Percentiles rank a stretch among this genome's conserved stretches.
Evolutionary conservation across 2,329 filamentous ascomycete species (phyloP).

Genomic region (Leptoxyphium fumago): DNA sequence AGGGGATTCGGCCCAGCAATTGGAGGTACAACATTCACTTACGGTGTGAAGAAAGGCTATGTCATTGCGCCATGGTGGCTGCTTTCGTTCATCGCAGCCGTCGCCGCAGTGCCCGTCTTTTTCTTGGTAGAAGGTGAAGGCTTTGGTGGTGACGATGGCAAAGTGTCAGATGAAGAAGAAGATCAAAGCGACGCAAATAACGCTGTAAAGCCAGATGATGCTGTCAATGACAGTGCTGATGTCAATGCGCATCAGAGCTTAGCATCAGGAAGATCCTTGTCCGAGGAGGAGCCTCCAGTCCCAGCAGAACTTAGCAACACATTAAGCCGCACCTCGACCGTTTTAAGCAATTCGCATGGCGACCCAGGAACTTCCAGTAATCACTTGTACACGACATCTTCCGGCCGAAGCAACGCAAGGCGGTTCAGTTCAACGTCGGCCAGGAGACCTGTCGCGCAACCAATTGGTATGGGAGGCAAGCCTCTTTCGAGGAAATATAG

Average conservation of each 20-base stretch:
- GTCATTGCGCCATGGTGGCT: constrained; percentile 72
- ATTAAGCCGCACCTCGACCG: neutral
- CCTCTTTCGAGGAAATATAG: neutral
- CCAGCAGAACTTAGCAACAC: neutral
- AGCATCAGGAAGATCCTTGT: neutral
- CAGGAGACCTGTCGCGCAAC: neutral
- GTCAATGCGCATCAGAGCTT: neutral
- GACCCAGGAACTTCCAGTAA: neutral
- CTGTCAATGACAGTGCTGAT: neutral
- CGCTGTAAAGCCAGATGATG: neutral
- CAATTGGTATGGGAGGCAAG: neutral
- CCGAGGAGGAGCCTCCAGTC: neutral
- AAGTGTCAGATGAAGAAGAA: constrained; percentile 21
- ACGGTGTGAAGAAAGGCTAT: constrained; percentile 61
- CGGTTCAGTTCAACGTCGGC: neutral
- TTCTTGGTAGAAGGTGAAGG: constrained; percentile 63
- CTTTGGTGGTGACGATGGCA: constrained; percentile 30
- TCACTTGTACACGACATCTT: neutral
- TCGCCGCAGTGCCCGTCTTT: constrained; percentile 59
- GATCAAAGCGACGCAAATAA: constrained; percentile 13
- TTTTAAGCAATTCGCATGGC: neutral
- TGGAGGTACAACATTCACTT: constrained; percentile 57
- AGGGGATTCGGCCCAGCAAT: constrained; percentile 64
- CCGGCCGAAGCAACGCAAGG: neutral
- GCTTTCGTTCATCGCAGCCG: constrained; percentile 45